Evolutionary conservation across 1,284 basidiomycete species (phyloP), one percentile per base, ranked within the genome.

Genomic region (Trichosporon ovoides): DNA sequence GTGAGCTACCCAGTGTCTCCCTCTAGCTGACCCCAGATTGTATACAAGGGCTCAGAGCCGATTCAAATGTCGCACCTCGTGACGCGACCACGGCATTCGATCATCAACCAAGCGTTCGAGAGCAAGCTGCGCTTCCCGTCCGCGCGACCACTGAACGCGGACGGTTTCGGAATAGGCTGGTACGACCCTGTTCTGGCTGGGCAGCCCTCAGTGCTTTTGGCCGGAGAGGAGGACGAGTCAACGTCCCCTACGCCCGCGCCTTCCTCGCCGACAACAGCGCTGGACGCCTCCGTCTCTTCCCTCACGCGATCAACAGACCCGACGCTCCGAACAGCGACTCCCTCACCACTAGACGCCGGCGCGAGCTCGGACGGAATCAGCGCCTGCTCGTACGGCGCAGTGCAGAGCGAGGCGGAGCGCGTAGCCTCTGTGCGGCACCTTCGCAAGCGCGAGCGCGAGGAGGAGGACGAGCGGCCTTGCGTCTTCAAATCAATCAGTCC

Each of bases 401-500:
- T 35, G 13, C 57, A 38, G 18, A 56, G 31, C 14, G 58, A 66
- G 31, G 60, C 57, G 28, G 67, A 61, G 14, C 62, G 60, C 13
- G 64, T 64, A 7, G 51, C 58, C 14, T 64, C 68, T 38, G 58
- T 73, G 7, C 55, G 70, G 24, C 57, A 58, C 35, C 60, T 65
- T 52, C 60, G 70, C 28, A 66, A 71, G 52, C 22, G 56, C 20
- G 73, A 76, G 61, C 55, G 63, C 66, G 89, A 92, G 68, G 86
- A 91, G 71, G 81, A 91, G 33, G 88, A 89, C 48, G 84, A 81
- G 62, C 85, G 91, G 66, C 94, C 94, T 9, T 97, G 95, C 76
- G 89, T 98, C 61, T 98, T 97, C 77, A 97, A 93, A 52, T 90
- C 89, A n/a, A 87, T 96, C 18, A 93, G 91, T 6, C 94, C 91